Evolutionary conservation across 371 early-diverging fungal genomes (phyloP), one percentile per base, ranked within the genome.

Genomic region (Mortierella sp.): DNA sequence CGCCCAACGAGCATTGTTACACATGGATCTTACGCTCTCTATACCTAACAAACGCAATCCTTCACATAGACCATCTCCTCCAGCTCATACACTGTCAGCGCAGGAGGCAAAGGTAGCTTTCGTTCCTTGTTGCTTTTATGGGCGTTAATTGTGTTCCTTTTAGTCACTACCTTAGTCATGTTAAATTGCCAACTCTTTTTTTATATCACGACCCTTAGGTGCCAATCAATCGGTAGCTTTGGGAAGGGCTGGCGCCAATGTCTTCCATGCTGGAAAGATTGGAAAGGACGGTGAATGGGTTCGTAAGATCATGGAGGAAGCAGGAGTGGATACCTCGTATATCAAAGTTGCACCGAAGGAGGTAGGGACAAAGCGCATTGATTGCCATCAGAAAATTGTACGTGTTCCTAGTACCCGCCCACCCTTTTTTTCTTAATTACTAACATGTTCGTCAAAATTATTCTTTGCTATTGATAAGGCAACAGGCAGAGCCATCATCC

Each of bases 401-500:
- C n/a, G 31, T 9, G 15, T 4, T 28, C 42, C 37, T 37, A 7
- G 11, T 19, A 15, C 12, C 14, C 30, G 9, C 31, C 21, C 21
- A 14, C 3, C 9, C 27, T 51, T 50, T 52, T 52, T 34, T 47
- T 53, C 31, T 50, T 32, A 32, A 14, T 37, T 37, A 14, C 6
- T 14, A 37, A 37, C 37, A 14, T 8, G 14, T 8, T 8, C 37
- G 37, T n/a, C n/a, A n/a, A n/a, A n/a, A n/a, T n/a, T n/a, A n/a
- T n/a, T n/a, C n/a, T n/a, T n/a, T n/a, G n/a, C n/a, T 17, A 43
- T n/a, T 6, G 52, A 6, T 30, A 53, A 86, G 84, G 80, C 83
- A 32, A 95, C 94, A 2, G 97, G 97, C 6, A 84, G 93, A 12
- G 97, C 96, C 15, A 86, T 96, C 19, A 96, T 96, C 56, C 96